Percentiles rank a stretch among this genome's conserved stretches.
phyloP scores from a whole-genome alignment of 768 basidiomycete species.

The Trametes cinnabarina region DNA sequence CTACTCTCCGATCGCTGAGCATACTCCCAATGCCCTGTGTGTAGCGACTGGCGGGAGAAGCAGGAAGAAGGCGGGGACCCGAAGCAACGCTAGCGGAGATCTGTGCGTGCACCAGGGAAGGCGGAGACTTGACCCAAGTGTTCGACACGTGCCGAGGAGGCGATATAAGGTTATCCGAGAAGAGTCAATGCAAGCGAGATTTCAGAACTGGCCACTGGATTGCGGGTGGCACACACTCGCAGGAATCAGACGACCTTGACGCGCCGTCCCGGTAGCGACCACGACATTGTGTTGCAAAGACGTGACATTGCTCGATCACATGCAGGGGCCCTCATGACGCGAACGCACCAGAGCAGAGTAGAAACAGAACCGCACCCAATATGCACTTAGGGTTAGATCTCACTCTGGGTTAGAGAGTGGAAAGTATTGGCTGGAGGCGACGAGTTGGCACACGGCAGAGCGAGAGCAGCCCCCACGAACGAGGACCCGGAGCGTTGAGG shows the following conservation, averaged over 20 bases:
- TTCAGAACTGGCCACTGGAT: conserved; percentile 4
- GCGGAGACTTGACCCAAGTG: conserved; percentile 25
- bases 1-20: conserved; percentile 7
- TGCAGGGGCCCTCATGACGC: conserved; percentile 15
- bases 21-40: conserved; percentile 14
- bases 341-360: conserved; percentile 31
- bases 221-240: conserved; percentile 8
- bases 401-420: conserved; percentile 47
- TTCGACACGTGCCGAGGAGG: conserved; percentile 52
- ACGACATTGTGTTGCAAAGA: not conserved
- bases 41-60: conserved; percentile 5
- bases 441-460: conserved; percentile 30
- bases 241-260: conserved; percentile 16
- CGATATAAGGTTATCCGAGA: conserved; percentile 34
- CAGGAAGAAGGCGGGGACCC: conserved; percentile 43
- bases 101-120: conserved; percentile 36
- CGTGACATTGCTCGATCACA: conserved; percentile 23
- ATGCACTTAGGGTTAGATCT: conserved; percentile 61
- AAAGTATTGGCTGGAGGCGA: conserved; percentile 51
- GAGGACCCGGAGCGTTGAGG: conserved; percentile 51
- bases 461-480: conserved; percentile 28
- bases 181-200: conserved; percentile 38
- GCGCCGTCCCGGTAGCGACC: conserved; percentile 13
- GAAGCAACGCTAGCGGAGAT: conserved; percentile 49
- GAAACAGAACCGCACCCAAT: conserved; percentile 33